Evolutionary conservation across 2,329 filamentous ascomycete species (phyloP).

Genomic region (Cladosporium sp.): DNA sequence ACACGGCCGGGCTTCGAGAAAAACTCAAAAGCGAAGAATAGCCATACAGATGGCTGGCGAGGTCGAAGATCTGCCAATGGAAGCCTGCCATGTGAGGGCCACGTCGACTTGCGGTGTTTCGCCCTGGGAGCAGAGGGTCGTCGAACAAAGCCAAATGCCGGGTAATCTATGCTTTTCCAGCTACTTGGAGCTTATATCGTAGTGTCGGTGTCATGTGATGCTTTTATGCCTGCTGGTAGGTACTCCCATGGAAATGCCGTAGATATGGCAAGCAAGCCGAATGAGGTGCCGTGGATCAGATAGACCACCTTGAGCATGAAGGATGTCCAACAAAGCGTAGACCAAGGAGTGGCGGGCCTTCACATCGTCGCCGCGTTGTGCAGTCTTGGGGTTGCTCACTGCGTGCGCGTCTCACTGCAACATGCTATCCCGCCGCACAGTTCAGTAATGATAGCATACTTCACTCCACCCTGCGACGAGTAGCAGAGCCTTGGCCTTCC

Average conservation of each 20-base stretch:
- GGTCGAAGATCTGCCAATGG: background rate
- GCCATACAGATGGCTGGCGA: background rate
- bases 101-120: background rate
- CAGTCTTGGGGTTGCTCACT: no score
- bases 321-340: background rate
- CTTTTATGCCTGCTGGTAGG: background rate
- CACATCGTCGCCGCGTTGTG: no score
- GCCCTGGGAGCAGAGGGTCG: background rate
- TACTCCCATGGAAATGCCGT: background rate
- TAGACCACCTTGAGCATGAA: background rate
- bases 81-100: slow-evolving; percentile 1
- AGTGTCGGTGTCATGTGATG: background rate
- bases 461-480: slow-evolving; percentile 16
- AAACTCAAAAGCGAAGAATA: background rate
- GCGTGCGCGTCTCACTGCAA: no score
- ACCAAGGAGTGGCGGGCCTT: no score
- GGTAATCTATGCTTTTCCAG: slow-evolving; percentile 3
- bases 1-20: slow-evolving; percentile 9
- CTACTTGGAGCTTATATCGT: slow-evolving; percentile 1
- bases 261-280: background rate
- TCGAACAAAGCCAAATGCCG: background rate
- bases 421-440: background rate
- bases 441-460: background rate
- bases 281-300: background rate
- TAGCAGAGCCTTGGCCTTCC: slow-evolving; percentile 46